These are phyloP conservation scores for Lodderomyces margitis DNA, from an alignment of 1,139 yeast species.

Conservation along the genomic window DNA sequence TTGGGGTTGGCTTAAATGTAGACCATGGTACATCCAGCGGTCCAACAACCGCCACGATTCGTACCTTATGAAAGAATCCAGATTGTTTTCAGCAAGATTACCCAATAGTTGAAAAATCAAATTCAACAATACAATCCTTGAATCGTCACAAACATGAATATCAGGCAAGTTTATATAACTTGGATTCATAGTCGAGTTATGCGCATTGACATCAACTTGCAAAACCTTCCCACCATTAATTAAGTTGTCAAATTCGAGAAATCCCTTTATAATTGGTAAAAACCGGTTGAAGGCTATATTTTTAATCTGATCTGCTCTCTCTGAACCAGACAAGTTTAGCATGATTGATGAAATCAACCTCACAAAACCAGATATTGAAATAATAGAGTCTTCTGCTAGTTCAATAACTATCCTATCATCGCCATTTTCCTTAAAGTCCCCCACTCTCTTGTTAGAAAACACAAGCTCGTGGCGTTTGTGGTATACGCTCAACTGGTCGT, in stretches of 20 bases:
- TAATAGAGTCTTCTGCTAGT: conserved; percentile 78
- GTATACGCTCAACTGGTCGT: conserved; percentile 28
- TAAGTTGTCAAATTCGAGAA: conserved; percentile 42
- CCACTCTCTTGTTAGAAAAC: conserved; percentile 23
- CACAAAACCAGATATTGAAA: conserved; percentile 71
- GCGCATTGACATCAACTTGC: conserved; percentile 16
- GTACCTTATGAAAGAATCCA: conserved; percentile 32
- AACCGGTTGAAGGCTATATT: conserved; percentile 33
- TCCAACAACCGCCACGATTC: conserved; percentile 73
- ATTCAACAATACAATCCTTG: conserved; percentile 36
- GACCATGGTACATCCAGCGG: conserved; percentile 61
- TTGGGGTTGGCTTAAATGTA: conserved; percentile 20
- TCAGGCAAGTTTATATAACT: conserved; percentile 26
- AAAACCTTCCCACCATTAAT: conserved; percentile 24
- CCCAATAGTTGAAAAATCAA: conserved; percentile 43
- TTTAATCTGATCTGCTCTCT: conserved; percentile 30
- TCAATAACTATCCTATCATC: conserved; percentile 40
- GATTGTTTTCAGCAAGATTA: conserved; percentile 44
- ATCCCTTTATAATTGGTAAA: conserved; percentile 34
- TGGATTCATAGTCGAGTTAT: conserved; percentile 13
- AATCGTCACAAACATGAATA: conserved; percentile 33
- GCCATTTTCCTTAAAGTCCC: conserved; percentile 18
- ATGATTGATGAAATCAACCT: conserved; percentile 39
- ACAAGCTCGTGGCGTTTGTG: conserved; percentile 40
- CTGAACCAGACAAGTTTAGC: conserved; percentile 27